Base-by-base conservation (phyloP, 495 filamentous ascomycete species). In the Penicillium paxilli region DNA sequence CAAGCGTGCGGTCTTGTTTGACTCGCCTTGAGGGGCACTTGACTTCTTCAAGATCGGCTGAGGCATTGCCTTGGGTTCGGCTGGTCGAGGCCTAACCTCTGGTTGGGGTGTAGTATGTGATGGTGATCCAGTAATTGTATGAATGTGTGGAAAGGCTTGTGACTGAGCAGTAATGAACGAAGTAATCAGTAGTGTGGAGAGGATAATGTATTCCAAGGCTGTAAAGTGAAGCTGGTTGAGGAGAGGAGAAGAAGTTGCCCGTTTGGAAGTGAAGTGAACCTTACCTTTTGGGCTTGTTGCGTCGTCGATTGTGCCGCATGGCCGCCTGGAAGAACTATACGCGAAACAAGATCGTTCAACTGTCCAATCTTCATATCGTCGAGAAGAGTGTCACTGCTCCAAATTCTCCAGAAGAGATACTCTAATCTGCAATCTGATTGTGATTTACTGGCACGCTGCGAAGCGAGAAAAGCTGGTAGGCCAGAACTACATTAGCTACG, bases 351-450 rank as follows among this genome's bases (percentile, higher is more conserved):
- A 6, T 41, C 57, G 6, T 72, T 71, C 25, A 82, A 49, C 32
- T 59, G 70, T 11, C 67, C 61, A 16, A 73, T 65, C 23, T 57
- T 61, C 9, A 79, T 47, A 0, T 57, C 60, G 9, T 48, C 35
- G 10, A 49, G 59, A 8, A 80, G 54, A 8, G 40, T 49, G 7
- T 67, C 47, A 17, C 61, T 77, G 45, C 73, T 60, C 75, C 74
- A 80, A 30, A 82, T 76, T 35, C 80, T 66, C 80, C 80, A 82
- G 55, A 82, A 82, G 44, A 82, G 67, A 53, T 80, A 78, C 51
- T 80, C 77, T 14, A 83, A 62, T 55, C 80, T 62, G 48, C 57
- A 52, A 14, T 78, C 78, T 4, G 66, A 63, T 21, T 76, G 68
- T 38, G 70, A 66, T 19, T 55, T 68, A 54, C 45, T 80, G 59